Evolutionary conservation across 768 basidiomycete genomes (phyloP), one percentile per base, ranked within the genome.

Genomic region (Lenzites betulinus): DNA sequence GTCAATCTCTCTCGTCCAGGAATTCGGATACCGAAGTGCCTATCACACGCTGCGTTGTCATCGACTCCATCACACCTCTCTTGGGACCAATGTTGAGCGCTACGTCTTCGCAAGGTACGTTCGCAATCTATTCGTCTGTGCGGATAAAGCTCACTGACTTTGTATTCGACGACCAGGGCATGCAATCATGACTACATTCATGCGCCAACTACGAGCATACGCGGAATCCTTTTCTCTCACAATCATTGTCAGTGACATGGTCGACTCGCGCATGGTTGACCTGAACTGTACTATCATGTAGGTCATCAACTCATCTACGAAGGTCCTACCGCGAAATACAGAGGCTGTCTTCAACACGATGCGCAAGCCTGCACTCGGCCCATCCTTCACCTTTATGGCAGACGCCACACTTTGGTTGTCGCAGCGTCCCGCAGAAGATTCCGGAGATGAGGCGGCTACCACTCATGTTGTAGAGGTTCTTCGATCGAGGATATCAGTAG

Each of bases 341-440:
- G 62, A 63, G n/a, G 69, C 63, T 12, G 78, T 77, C 36, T 56
- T 74, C 51, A 72, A 71, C 5, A 75, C 73, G 1, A 74, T 70
- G 8, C 77, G 83, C 58, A 91, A 89, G 66, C 89, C 90, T 5
- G 88, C 89, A 0, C 76, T 93, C 15, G 91, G 90, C 0, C 85
- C 90, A 1, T 87, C 89, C 1, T 93, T 92, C 61, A 77, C 86
- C 7, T 89, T 83, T 70, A 73, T 90, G 70, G 82, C 85, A 1
- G 91, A 92, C 66, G 84, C 82, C 16, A 89, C 87, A 0, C 64
- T 93, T n/a, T 92, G 90, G 90, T 75, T 91, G 11, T 76, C 81
- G 11, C 73, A 65, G 33, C 38, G 47, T n/a, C 23, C 20, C 13
- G 16, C 16, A 12, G 43, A 44, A 7, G 53, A 50, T 1, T 36